These are phyloP conservation scores for Bauhinia variegata DNA, from an alignment of 306 rosid species.

Conservation along the genomic window DNA sequence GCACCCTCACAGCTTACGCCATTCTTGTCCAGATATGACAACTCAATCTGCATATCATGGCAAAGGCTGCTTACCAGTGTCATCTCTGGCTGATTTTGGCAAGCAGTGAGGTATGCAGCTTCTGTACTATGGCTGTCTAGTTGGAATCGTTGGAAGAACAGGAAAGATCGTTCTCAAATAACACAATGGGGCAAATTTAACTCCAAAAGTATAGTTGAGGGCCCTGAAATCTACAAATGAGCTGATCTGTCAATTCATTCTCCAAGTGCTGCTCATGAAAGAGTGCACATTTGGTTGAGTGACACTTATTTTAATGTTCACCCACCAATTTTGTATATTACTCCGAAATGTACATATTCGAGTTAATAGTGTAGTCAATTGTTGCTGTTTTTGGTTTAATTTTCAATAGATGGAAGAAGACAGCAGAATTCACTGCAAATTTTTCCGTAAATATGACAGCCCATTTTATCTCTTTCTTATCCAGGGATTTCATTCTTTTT, in stretches of 20 bases:
- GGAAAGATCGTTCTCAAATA: background rate
- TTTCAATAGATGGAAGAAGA: too few species aligned
- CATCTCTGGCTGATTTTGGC: slow-evolving; percentile 34
- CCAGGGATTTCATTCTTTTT: too few species aligned
- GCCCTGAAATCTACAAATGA: background rate
- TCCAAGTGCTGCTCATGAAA: too few species aligned
- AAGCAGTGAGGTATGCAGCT: slow-evolving; percentile 35
- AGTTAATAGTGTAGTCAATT: background rate
- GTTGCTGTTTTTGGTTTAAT: too few species aligned
- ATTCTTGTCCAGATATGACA: slow-evolving; percentile 44
- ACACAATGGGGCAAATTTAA: too few species aligned
- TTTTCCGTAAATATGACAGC: too few species aligned
- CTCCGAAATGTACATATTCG: background rate
- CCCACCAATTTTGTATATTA: background rate
- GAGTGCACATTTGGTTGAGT: too few species aligned
- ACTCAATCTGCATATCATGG: slow-evolving; percentile 33
- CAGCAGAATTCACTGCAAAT: too few species aligned
- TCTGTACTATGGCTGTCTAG: background rate
- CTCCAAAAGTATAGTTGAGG: background rate
- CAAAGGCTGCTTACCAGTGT: slow-evolving; percentile 35
- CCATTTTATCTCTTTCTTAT: too few species aligned
- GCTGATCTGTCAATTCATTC: background rate
- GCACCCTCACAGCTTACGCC: slow-evolving; percentile 34
- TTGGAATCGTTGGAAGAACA: background rate
- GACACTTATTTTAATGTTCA: background rate